Evolutionary conservation across 2,329 filamentous ascomycete species (phyloP), one percentile per base, ranked within the genome.

Genomic region (Knufia petricola): DNA sequence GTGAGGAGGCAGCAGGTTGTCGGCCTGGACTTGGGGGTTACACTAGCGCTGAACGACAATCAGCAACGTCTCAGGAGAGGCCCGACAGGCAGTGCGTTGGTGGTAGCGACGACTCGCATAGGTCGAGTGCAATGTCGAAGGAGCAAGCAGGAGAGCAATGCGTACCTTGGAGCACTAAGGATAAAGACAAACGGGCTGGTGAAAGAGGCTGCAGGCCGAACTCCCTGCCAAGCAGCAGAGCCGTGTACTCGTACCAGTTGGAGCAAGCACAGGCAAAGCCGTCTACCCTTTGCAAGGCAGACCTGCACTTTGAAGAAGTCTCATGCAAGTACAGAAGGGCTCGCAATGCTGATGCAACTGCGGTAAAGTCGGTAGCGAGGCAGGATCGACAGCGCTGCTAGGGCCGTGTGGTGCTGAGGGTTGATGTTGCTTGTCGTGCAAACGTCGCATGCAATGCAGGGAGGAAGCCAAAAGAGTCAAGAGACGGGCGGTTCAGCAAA

Each of bases 271-370:
- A 40, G 37, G 37, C 37, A 40, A 20, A 26, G 24, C 24, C 39
- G 21, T 42, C 39, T 42, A 42, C 39, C 39, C 21, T 8, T n/a
- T 6, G 21, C 42, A 46, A 46, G 42, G 42, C 31, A 46, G 42
- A 46, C 31, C 31, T 36, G 42, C 42, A 36, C 15, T 4, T 36
- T 30, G 42, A 32, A 30, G 30, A n/a, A 19, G 36, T 13, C 42
- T 46, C 42, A 46, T 46, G 17, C 42, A 46, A 34, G n/a, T 10
- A 41, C 19, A 36, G 9, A 46, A n/a, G 17, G 19, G 10, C 19
- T 36, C 21, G 19, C 28, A 7, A 10, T 12, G 13, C 42, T 30
- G 9, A 13, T 20, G 17, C 21, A n/a, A 31, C n/a, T 46, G 9
- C 21, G n/a, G 21, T 21, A 10, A 26, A 13, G 13, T 26, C 13